Conservation (phyloP, 2,329 filamentous ascomycete species). For the Fusarium foetens region DNA sequence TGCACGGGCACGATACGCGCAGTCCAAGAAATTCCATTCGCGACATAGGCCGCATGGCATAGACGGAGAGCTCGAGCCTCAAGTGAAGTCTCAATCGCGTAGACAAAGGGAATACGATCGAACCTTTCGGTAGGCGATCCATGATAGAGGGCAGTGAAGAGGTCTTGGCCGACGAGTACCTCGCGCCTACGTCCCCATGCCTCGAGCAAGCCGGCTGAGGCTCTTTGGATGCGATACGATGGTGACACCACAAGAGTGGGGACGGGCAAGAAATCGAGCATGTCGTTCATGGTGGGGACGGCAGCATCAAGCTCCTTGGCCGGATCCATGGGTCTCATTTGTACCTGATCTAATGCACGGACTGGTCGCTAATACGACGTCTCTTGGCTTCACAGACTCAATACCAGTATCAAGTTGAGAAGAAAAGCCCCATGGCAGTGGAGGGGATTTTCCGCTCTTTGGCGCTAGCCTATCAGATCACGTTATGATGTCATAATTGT, state of each 20-base stretch:
- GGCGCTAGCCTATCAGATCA: background rate
- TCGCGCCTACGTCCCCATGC: background rate
- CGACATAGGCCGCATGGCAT: background rate
- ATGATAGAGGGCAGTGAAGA: background rate
- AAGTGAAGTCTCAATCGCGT: conserved; percentile 1
- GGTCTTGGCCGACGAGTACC: background rate
- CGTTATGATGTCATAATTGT: background rate
- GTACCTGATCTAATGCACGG: background rate
- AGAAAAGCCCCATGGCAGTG: background rate
- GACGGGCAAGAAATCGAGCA: conserved; percentile 1
- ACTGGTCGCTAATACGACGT: conserved; percentile 4
- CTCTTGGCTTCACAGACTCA: background rate
- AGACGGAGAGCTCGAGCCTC: background rate
- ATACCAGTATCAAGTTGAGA: background rate
- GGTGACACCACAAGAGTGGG: conserved; percentile 4
- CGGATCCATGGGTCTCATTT: background rate
- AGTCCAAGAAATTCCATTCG: background rate
- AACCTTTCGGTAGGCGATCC: conserved; percentile 2
- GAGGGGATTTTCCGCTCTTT: background rate
- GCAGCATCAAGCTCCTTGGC: background rate
- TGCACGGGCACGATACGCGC: conserved; percentile 1
- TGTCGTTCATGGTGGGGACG: background rate
- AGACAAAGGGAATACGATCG: conserved; percentile 1
- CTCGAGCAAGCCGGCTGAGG: background rate
- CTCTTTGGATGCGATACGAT: conserved; percentile 2